A percentile compares a stretch with the other conserved stretches of the same genome.
Conservation (phyloP, 2,329 filamentous ascomycete genomes). For the Xylariaceae sp. region DNA sequence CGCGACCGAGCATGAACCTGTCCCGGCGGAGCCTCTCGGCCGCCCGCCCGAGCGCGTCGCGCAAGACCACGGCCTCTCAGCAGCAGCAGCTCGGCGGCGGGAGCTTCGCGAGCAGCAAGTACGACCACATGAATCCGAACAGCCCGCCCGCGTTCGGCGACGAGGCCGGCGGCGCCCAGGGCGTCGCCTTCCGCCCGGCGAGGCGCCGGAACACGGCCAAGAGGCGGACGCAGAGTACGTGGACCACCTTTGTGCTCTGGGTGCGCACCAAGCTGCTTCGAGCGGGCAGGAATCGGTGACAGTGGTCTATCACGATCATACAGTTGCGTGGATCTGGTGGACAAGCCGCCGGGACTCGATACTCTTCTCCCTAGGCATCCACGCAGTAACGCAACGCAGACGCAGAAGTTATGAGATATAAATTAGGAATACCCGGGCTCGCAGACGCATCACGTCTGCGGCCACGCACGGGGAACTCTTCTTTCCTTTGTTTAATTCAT, state of each 20-base stretch:
- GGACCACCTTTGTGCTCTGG: slow-evolving; percentile 59
- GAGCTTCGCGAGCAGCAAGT: slow-evolving; percentile 41
- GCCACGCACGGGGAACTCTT: no score
- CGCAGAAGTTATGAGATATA: no score
- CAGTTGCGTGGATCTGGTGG: no score
- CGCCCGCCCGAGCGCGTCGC: slow-evolving; percentile 18
- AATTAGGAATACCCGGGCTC: no score
- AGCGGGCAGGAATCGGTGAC: slow-evolving; percentile 21
- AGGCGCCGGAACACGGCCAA: slow-evolving; percentile 43
- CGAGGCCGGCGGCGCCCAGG: slow-evolving; percentile 31
- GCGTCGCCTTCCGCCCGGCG: slow-evolving; percentile 34
- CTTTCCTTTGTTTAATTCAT: no score
- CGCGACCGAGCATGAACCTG: slow-evolving; percentile 20
- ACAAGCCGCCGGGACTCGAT: no score
- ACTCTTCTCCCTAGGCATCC: no score
- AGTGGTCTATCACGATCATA: no score
- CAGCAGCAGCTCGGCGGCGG: slow-evolving; percentile 27
- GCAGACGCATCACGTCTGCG: no score
- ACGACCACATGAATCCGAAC: slow-evolving; percentile 31
- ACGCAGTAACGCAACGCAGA: no score
- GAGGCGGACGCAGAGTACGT: slow-evolving; percentile 52
- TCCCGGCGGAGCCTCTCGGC: slow-evolving; percentile 20
- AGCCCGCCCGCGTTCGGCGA: slow-evolving; percentile 21
- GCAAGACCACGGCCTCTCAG: slow-evolving; percentile 16
- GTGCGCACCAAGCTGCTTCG: slow-evolving; percentile 49